Base-by-base conservation (phyloP, 1,139 yeast species). In the Protomyces lactucae-debilis region DNA sequence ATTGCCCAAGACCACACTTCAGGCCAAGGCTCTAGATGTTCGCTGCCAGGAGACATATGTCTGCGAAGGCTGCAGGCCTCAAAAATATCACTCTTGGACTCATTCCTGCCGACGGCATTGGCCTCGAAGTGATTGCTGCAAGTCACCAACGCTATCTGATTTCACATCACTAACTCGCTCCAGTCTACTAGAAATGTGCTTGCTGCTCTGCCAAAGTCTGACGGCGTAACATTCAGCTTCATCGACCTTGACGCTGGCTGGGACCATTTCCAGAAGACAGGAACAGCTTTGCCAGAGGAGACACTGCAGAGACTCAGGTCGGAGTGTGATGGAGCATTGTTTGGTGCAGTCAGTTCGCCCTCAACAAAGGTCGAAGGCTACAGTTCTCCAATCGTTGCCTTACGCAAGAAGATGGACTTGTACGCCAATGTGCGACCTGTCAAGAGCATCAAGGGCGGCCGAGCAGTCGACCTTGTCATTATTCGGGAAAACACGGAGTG, bases 401-500 rank as follows among this genome's bases (percentile, higher is more conserved):
- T 93, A 75, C 87, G 99, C 80, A 93, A 92, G 83, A 89, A 88
- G 77, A 75, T 93, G 79, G 97, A 97, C 8, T 82, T 93, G 66
- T 93, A 88, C 75, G 99, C 99, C 73, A 93, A 93, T 72, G 97
- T 93, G 60, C 88, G 99, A 77, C 99, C 99, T 5, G 98, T 93
- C 70, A 92, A 92, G 79, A 87, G 95, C 56, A 97, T 92, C 52
- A 86, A 83, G 61, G 93, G 93, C 61, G 82, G 84, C 65, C 85
- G 92, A 79, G 93, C 95, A 48, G 96, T 92, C 63, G 99, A 93
- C 76, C 86, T 93, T 88, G 96, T 95, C 57, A 93, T 93, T 75
- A 99, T 93, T 55, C 88, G 99, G 76, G 99, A 93, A 79, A 93
- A 93, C 80, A 93, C 99, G 67, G 99, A 93, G 79, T 99, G 93